Conservation (phyloP, 1,284 basidiomycete genomes). For the Singerocomus inundabilis region DNA sequence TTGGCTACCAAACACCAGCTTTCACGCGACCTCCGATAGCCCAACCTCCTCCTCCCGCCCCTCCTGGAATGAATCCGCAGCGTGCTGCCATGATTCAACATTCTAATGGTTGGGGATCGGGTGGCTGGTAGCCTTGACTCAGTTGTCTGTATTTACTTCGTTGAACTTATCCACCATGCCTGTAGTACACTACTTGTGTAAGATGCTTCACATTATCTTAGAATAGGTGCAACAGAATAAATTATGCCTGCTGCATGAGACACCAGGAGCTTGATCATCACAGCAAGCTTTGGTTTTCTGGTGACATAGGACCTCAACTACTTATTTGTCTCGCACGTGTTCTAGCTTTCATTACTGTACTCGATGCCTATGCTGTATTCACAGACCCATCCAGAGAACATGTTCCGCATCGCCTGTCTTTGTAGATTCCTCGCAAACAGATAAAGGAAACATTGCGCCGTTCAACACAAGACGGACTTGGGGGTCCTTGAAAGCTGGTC, state of each 20-base stretch:
- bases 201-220: slow-evolving; percentile 24
- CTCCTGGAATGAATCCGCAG: slow-evolving; percentile 61
- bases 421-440: slow-evolving; percentile 30
- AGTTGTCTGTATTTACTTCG: slow-evolving; percentile 14
- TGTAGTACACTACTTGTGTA: slow-evolving; percentile 30
- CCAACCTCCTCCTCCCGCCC: slow-evolving; percentile 41
- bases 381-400: slow-evolving; percentile 41
- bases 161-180: slow-evolving; percentile 7
- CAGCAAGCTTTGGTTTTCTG: background rate
- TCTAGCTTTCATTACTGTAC: slow-evolving; percentile 40
- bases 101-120: slow-evolving; percentile 35
- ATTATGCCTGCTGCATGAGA: background rate
- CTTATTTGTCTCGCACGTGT: slow-evolving; percentile 32
- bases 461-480: slow-evolving; percentile 47
- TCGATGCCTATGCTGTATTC: slow-evolving; percentile 26
- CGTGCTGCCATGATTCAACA: slow-evolving; percentile 62
- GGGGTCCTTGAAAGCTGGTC: slow-evolving; percentile 30
- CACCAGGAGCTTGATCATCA: background rate
- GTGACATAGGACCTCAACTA: background rate
- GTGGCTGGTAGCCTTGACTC: slow-evolving; percentile 32
- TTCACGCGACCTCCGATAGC: slow-evolving; percentile 44
- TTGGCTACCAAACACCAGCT: slow-evolving; percentile 64
- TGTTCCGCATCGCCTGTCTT: slow-evolving; percentile 36
- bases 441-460: slow-evolving; percentile 41
- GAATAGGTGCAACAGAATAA: slow-evolving; percentile 17